Percentiles rank a stretch among this genome's conserved stretches.
Conservation (phyloP, 2,329 filamentous ascomycete species). For the Karstenula rhodostoma region DNA sequence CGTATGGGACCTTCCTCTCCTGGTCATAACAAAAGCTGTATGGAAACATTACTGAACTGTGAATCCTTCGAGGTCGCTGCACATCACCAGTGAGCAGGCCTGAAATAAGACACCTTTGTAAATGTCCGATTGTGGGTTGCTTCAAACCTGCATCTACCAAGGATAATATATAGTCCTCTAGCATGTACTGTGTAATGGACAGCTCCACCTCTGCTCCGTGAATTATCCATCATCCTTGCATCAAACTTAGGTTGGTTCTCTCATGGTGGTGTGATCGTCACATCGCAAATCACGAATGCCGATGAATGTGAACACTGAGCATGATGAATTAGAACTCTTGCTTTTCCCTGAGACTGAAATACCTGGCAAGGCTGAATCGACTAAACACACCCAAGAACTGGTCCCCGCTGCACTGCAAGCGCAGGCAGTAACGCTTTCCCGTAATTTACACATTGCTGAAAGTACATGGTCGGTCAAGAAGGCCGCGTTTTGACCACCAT, state of each 20-base stretch:
- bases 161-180: no score
- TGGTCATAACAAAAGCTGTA: not conserved
- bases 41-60: not conserved
- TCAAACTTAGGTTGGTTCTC: not conserved
- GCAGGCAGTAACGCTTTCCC: slow-evolving; percentile 42
- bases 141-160: not conserved
- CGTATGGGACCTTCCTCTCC: slow-evolving; percentile 12
- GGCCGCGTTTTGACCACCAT: slow-evolving; percentile 41
- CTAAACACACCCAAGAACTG: slow-evolving; percentile 31
- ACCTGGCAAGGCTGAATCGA: slow-evolving; percentile 38
- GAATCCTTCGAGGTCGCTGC: not conserved
- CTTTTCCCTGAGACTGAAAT: slow-evolving; percentile 38
- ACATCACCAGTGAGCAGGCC: not conserved
- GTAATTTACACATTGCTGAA: slow-evolving; percentile 52
- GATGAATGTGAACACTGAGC: slow-evolving; percentile 5
- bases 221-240: not conserved
- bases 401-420: slow-evolving; percentile 40
- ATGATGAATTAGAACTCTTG: slow-evolving; percentile 28
- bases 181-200: not conserved
- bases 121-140: not conserved
- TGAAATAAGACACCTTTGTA: not conserved
- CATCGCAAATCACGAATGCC: not conserved
- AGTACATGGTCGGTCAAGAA: slow-evolving; percentile 45
- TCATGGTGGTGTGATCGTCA: not conserved
- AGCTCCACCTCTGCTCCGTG: not conserved